phyloP scores from a whole-genome alignment of 495 filamentous ascomycete species.

The Letharia lupina region DNA sequence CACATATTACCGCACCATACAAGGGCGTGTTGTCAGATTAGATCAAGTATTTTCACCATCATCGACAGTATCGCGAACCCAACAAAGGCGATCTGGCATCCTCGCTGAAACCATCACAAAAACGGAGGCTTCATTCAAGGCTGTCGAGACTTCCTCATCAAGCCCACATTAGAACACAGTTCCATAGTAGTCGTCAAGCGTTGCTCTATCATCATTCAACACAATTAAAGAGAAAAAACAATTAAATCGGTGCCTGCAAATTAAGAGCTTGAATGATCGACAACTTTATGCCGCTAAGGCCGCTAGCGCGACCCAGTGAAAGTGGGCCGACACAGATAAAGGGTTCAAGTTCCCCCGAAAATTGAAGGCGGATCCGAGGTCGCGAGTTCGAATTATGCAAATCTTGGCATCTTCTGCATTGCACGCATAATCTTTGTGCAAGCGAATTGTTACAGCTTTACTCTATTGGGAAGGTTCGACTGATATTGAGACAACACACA shows the following conservation, averaged over 20 bases:
- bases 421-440: not conserved
- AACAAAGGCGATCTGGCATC: conserved; percentile 10
- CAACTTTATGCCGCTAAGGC: conserved; percentile 8
- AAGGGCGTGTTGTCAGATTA: conserved; percentile 41
- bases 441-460: not conserved
- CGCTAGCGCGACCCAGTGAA: conserved; percentile 10
- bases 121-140: conserved; percentile 26
- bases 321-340: conserved; percentile 14
- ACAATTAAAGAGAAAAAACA: not conserved
- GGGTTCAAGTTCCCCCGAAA: conserved; percentile 25
- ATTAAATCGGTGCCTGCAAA: not conserved
- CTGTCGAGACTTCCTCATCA: conserved; percentile 7
- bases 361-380: not conserved
- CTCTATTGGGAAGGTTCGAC: conserved; percentile 3
- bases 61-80: conserved; percentile 27
- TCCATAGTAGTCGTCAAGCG: conserved; percentile 29
- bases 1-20: no score
- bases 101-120: conserved; percentile 36
- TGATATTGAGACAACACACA: not conserved
- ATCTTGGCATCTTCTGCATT: not conserved
- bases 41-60: conserved; percentile 50
- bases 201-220: conserved; percentile 39
- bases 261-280: conserved; percentile 1
- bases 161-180: not conserved
- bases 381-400: not conserved